Evolutionary conservation across 2,329 filamentous ascomycete species (phyloP).

Genomic region (Cordyceps cicadae): DNA sequence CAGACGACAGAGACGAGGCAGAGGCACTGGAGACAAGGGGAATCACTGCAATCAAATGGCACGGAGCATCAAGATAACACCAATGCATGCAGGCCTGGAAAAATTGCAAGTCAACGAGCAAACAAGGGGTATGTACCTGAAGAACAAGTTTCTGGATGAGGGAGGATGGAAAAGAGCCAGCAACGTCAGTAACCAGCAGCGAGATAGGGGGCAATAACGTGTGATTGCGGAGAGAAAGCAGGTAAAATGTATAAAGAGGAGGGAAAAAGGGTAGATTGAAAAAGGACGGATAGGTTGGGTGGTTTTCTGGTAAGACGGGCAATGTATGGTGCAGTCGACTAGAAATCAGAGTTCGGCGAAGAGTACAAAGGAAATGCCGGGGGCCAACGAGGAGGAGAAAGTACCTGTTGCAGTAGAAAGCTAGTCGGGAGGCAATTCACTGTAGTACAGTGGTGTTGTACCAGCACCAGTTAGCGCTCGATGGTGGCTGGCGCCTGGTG

Average conservation of each 20-base stretch:
- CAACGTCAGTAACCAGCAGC: not conserved
- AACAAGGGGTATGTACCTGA: not conserved
- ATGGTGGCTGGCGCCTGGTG: not conserved
- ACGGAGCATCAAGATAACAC: not conserved
- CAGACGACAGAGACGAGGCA: not conserved
- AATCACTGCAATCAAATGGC: not conserved
- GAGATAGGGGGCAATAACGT: not conserved
- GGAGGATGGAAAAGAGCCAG: not conserved
- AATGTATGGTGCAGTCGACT: not conserved
- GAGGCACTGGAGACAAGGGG: not conserved
- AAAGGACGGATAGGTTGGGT: not conserved
- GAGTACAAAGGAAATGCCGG: not conserved
- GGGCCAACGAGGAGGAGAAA: not conserved
- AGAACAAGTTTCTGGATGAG: not conserved
- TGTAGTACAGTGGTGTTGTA: not conserved
- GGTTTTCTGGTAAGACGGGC: not conserved
- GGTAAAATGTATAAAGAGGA: not conserved
- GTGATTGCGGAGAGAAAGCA: not conserved
- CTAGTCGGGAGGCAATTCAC: not conserved
- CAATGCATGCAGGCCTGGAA: not conserved
- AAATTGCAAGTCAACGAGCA: slow-evolving; percentile 9
- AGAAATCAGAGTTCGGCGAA: not conserved
- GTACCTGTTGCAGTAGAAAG: not conserved
- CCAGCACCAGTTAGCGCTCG: not conserved
- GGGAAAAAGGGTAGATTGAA: slow-evolving; percentile 1